Conservation (phyloP, 1,284 basidiomycete genomes). For the Microbotryum scabiosae region DNA sequence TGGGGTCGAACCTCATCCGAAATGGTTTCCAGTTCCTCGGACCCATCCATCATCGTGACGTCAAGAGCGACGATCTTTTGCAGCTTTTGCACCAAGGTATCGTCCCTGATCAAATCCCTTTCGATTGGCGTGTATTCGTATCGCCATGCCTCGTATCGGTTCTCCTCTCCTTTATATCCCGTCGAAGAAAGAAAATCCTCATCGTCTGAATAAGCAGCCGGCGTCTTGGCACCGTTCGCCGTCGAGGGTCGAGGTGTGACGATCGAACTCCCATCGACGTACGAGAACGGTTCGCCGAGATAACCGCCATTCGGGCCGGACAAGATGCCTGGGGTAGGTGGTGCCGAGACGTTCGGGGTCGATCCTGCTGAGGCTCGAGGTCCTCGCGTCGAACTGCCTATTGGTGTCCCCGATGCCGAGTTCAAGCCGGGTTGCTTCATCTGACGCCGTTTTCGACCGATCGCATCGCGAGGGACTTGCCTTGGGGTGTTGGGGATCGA, state of each 20-base stretch:
- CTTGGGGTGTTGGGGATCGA: background rate
- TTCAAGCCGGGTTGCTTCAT: slow-evolving; percentile 11
- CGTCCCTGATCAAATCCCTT: slow-evolving; percentile 14
- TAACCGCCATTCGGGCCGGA: too few species aligned
- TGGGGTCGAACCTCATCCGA: background rate
- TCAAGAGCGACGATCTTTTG: background rate
- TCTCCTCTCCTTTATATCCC: slow-evolving; percentile 9
- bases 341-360: too few species aligned
- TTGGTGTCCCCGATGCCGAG: background rate
- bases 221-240: too few species aligned
- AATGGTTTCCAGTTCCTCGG: background rate
- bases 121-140: slow-evolving; percentile 35
- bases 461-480: background rate
- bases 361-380: too few species aligned
- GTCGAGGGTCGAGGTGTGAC: too few species aligned
- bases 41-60: slow-evolving; percentile 2
- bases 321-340: too few species aligned
- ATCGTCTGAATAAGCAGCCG: slow-evolving; percentile 2
- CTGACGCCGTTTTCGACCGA: slow-evolving; percentile 13
- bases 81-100: background rate
- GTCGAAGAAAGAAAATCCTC: slow-evolving; percentile 13
- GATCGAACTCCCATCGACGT: too few species aligned
- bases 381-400: too few species aligned
- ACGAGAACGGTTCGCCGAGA: too few species aligned
- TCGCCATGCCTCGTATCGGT: slow-evolving; percentile 35